Percentiles rank a stretch among this genome's conserved stretches.
phyloP scores from a whole-genome alignment of 208 protist species.

The Acanthamoeba lenticulata region DNA sequence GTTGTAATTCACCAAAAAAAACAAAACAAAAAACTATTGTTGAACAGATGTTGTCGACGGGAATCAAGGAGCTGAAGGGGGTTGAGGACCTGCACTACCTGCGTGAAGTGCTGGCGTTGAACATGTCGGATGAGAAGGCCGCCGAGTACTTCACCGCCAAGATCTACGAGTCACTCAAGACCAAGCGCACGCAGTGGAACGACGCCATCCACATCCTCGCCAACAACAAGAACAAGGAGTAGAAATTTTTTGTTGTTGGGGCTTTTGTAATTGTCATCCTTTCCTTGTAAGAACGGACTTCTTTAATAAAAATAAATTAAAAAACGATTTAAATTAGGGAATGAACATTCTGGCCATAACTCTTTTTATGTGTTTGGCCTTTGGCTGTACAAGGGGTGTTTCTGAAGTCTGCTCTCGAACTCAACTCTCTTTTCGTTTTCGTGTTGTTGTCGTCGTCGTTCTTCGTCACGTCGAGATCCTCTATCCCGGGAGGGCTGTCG shows the following conservation, averaged over 20 bases:
- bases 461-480: too few species aligned
- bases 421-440: too few species aligned
- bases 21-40: conserved; percentile 23
- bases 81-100: conserved; percentile 78
- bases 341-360: too few species aligned
- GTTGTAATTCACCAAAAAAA: conserved; percentile 41
- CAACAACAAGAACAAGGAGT: conserved; percentile 29
- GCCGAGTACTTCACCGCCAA: conserved; percentile 64
- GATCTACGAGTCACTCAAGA: conserved; percentile 74
- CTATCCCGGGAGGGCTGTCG: neutral
- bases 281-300: too few species aligned
- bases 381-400: too few species aligned
- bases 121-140: conserved; percentile 60
- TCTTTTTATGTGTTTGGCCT: too few species aligned
- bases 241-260: neutral
- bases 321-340: too few species aligned
- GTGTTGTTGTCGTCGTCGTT: too few species aligned
- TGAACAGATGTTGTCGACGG: conserved; percentile 84
- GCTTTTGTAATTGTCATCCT: too few species aligned
- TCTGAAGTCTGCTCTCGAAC: too few species aligned
- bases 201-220: conserved; percentile 78
- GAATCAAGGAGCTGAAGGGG: conserved; percentile 82
- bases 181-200: conserved; percentile 78
- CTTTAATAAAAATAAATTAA: too few species aligned
- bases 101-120: conserved; percentile 70